Evolutionary conservation across 2,329 filamentous ascomycete genomes (phyloP).

Genomic region (Thelonectria discophora): DNA sequence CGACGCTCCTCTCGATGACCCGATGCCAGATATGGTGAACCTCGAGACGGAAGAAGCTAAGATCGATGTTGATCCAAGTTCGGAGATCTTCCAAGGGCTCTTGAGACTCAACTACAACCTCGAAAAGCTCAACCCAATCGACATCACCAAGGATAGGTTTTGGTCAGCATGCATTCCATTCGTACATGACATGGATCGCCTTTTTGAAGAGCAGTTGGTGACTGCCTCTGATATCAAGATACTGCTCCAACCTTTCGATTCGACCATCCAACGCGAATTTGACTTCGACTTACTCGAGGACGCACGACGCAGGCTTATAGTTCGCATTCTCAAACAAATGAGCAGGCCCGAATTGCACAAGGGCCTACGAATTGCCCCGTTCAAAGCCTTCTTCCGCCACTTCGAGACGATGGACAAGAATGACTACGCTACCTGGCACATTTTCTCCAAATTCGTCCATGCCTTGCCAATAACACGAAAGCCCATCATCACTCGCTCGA

Average conservation of each 20-base stretch:
- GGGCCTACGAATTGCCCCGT: not conserved
- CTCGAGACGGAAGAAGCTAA: too few relatives aligned
- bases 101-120: slow-evolving; percentile 5
- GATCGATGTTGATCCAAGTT: too few relatives aligned
- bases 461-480: not conserved
- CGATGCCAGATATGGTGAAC: not conserved
- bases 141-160: slow-evolving; percentile 7
- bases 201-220: slow-evolving; percentile 7
- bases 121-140: not conserved
- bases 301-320: not conserved
- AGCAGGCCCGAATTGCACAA: too few relatives aligned
- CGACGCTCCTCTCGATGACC: not conserved
- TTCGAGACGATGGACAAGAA: not conserved
- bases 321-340: too few relatives aligned
- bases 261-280: not conserved
- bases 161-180: slow-evolving; percentile 17
- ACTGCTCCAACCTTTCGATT: slow-evolving; percentile 3
- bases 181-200: slow-evolving; percentile 22
- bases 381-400: not conserved
- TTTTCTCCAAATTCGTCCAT: not conserved
- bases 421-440: not conserved
- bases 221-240: slow-evolving; percentile 26
- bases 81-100: not conserved
- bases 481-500: not conserved
- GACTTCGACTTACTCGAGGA: not conserved